Base-by-base conservation (phyloP, 169 alveolate species). In the Plasmodium berghei region DNA sequence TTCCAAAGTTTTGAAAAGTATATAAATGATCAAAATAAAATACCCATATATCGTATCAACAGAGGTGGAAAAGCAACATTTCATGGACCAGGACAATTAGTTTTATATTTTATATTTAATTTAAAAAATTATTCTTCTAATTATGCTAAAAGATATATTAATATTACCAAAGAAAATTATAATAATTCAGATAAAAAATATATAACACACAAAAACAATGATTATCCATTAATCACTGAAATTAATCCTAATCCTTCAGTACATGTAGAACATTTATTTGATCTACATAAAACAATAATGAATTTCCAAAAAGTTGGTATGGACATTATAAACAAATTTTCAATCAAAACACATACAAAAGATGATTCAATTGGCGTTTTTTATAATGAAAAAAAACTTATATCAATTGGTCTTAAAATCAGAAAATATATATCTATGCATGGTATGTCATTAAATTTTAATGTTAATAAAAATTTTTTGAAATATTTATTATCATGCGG, bases 41-140 rank as follows among this genome's bases (percentile, higher is more conserved):
- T 75, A 42, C 88, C 87, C 10, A 75, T 91, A 16, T 92, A 73
- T 72, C 92, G 94, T 24, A 89, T 90, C 20, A 93, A 93, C 77
- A 62, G 95, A 42, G 95, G 95, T 20, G 95, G 95, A 2, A 87
- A 93, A 72, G 93, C 88, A 67, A 93, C 95, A 8, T 90, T 55
- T 22, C 95, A 93, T 73, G 95, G 94, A 16, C 95, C 95, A 5
- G 95, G 95, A 9, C 95, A 93, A 64, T 73, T 93, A 69, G 92
- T 93, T 55, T 45, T 93, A 56, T 93, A 93, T 56, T 92, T 93
- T 26, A 72, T 93, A 8, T 66, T 93, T 20, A 88, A 93, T 72
- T 89, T 93, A 87, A 77, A 90, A 73, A 61, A 40, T 22, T 89
- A 93, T 80, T 14, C 90, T 46, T 55, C 73, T 20, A 83, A 83